phyloP scores from a whole-genome alignment of 305 asterid species.

The Fraxinus sp. region DNA sequence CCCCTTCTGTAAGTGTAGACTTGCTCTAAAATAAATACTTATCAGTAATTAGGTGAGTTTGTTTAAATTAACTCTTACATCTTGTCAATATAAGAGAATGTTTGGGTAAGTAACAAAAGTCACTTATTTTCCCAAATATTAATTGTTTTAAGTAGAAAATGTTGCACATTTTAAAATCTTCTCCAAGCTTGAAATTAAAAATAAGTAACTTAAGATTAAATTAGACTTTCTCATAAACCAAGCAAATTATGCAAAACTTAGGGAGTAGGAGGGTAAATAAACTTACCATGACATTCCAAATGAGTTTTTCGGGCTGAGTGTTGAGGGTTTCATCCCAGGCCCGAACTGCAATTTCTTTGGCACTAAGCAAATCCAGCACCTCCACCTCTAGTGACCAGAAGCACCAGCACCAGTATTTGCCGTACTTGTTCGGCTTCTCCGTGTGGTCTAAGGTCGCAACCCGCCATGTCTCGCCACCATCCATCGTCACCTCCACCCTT shows the following conservation, averaged over 20 bases:
- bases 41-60: neutral
- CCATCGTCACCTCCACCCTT: conserved; percentile 83
- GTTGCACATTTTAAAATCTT: neutral
- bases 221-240: neutral
- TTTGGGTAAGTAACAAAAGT: neutral
- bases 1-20: too few species aligned
- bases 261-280: neutral
- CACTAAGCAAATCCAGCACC: conserved; percentile 65
- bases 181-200: neutral
- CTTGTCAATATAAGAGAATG: neutral
- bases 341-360: conserved; percentile 83
- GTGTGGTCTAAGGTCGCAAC: conserved; percentile 55
- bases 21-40: neutral
- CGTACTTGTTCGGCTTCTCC: conserved; percentile 72
- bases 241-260: neutral
- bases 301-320: conserved; percentile 90
- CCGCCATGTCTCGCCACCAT: conserved; percentile 86
- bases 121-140: neutral
- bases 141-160: neutral
- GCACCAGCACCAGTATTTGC: conserved; percentile 96
- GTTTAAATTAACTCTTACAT: neutral
- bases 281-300: conserved; percentile 89
- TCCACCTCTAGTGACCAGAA: conserved; percentile 90
- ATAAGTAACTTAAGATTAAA: neutral
- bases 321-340: conserved; percentile 92